phyloP scores from a whole-genome alignment of 1,284 basidiomycete species.

The Boletus smithii region DNA sequence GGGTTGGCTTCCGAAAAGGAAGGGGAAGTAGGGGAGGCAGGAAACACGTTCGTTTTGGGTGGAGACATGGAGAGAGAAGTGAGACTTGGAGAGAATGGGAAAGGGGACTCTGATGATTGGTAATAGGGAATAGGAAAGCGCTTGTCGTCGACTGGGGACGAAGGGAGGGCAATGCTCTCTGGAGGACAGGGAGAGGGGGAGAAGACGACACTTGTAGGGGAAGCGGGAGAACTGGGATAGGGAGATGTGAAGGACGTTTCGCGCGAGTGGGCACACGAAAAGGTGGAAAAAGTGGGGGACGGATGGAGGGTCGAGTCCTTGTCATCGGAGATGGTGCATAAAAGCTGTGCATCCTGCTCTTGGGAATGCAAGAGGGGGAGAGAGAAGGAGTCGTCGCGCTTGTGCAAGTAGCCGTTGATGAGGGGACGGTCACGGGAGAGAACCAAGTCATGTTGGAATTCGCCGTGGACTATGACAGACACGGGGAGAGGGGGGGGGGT shows the following conservation, averaged over 20 bases:
- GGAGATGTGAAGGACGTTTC: constrained; percentile 24
- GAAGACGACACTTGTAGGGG: constrained; percentile 23
- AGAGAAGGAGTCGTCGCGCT: constrained; percentile 14
- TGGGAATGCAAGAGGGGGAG: constrained; percentile 14
- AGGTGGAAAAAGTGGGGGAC: constrained; percentile 30
- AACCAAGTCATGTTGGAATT: constrained; percentile 28
- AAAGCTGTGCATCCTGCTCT: constrained; percentile 19
- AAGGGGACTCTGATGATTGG: too few species aligned
- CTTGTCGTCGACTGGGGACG: constrained; percentile 22
- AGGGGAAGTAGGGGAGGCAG: constrained; percentile 1
- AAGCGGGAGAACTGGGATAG: constrained; percentile 20
- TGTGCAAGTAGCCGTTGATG: constrained; percentile 7
- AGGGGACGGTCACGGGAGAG: constrained; percentile 16
- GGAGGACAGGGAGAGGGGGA: constrained; percentile 19
- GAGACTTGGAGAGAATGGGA: constrained; percentile 16
- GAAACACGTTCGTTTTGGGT: constrained; percentile 5
- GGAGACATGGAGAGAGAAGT: too few species aligned
- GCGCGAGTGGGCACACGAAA: constrained; percentile 27
- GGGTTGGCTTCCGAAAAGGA: background rate
- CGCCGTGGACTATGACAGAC: constrained; percentile 32
- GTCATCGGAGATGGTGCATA: constrained; percentile 24
- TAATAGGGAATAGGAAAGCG: too few species aligned
- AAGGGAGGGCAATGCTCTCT: constrained; percentile 25
- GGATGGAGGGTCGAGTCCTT: constrained; percentile 26
- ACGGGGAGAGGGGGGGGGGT: constrained; percentile 29